Conservation (phyloP, 176 grass and related monocot species). For the Elymus sibiricus region DNA sequence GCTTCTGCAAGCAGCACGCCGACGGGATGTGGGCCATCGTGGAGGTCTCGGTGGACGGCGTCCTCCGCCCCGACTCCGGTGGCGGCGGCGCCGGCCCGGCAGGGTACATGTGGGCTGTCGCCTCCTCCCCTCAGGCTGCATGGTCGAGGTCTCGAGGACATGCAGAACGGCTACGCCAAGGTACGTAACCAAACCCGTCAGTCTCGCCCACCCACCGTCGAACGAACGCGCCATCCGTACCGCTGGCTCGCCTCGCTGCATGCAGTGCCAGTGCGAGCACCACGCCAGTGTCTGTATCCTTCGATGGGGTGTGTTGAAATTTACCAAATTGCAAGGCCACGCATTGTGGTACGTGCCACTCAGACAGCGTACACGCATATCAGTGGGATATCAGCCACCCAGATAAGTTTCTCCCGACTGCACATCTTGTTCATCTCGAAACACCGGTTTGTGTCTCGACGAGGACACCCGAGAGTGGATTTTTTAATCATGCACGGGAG, state of each 20-base stretch:
- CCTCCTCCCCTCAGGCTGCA: conserved; percentile 58
- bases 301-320: too few relatives aligned
- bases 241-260: conserved; percentile 43
- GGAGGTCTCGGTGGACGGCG: conserved; percentile 73
- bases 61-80: conserved; percentile 19
- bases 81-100: background rate
- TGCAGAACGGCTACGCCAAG: conserved; percentile 77
- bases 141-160: conserved; percentile 42
- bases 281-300: conserved; percentile 21
- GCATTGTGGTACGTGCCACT: too few relatives aligned
- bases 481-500: too few relatives aligned
- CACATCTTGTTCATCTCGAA: too few relatives aligned
- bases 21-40: conserved; percentile 73
- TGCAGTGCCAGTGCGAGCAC: conserved; percentile 70
- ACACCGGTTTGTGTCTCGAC: too few relatives aligned
- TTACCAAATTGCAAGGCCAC: too few relatives aligned
- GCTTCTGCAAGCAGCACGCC: conserved; percentile 90
- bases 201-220: background rate
- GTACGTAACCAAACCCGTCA: conserved; percentile 4
- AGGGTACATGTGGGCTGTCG: conserved; percentile 53
- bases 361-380: too few relatives aligned
- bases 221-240: background rate
- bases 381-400: too few relatives aligned
- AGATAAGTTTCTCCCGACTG: too few relatives aligned
- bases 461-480: too few relatives aligned